Conservation (phyloP, 129 eudicot species). For the Glebionis coronaria region DNA sequence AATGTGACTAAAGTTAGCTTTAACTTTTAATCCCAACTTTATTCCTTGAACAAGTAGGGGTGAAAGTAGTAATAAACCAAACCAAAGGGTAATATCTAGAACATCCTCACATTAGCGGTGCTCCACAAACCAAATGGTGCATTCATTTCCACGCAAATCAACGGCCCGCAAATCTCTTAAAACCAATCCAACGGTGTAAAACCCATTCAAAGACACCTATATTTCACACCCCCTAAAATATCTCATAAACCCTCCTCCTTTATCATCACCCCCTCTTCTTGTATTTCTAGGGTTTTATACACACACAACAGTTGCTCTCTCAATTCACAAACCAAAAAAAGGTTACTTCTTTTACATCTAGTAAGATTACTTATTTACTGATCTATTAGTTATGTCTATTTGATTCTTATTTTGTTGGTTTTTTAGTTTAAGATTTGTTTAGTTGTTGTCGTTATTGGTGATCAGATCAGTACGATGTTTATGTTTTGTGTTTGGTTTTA, state of each 20-base stretch:
- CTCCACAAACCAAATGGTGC: constrained; percentile 18
- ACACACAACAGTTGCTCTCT: constrained; percentile 7
- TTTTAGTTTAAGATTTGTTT: neutral
- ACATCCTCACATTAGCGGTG: constrained; percentile 3
- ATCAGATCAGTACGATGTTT: no score
- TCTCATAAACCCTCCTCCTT: constrained; percentile 30
- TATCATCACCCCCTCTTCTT: constrained; percentile 23
- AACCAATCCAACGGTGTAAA: constrained; percentile 28
- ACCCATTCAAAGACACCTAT: constrained; percentile 21
- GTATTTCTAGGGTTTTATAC: constrained; percentile 47
- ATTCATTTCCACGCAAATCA: constrained; percentile 14
- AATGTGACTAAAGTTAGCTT: no score
- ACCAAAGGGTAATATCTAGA: constrained; percentile 1
- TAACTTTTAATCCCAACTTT: no score
- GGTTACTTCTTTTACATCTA: constrained; percentile 22
- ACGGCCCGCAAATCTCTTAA: constrained; percentile 11
- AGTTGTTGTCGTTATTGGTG: no score
- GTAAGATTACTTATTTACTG: neutral
- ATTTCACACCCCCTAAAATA: constrained; percentile 21
- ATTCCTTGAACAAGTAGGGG: neutral
- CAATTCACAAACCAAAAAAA: constrained; percentile 1
- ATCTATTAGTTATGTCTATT: neutral
- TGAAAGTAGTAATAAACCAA: neutral
- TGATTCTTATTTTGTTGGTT: neutral
- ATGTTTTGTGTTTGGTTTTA: no score